Evolutionary conservation across 163 green algal genomes (phyloP).

Genomic region (Chlamydomonas reinhardtii): DNA sequence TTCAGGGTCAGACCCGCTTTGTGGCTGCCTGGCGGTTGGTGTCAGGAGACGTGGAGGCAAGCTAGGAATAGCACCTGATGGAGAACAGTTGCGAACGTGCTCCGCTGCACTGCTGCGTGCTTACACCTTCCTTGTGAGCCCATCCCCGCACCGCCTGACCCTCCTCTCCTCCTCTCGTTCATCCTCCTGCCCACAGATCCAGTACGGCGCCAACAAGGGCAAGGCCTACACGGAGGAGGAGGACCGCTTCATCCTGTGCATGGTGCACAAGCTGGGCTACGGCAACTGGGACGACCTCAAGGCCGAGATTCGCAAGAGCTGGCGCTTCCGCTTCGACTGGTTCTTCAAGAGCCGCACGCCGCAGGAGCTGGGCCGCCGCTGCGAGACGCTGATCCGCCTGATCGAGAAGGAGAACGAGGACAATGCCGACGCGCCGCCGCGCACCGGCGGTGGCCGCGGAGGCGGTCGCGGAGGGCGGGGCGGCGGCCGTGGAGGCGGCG

Average conservation of each 20-base stretch:
- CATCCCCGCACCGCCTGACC: too few species aligned
- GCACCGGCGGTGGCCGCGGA: slow-evolving; percentile 19
- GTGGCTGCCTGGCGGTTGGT: too few species aligned
- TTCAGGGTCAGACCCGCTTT: too few species aligned
- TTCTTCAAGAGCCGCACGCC: slow-evolving; percentile 98
- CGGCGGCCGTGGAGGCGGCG: slow-evolving; percentile 6
- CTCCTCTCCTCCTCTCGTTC: too few species aligned
- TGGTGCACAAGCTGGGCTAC: slow-evolving; percentile 97
- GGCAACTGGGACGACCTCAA: slow-evolving; percentile 99
- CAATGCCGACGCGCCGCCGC: slow-evolving; percentile 18
- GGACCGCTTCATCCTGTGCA: slow-evolving; percentile 99
- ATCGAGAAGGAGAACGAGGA: slow-evolving; percentile 97
- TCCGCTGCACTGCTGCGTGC: too few species aligned
- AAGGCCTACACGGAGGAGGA: slow-evolving; percentile 99
- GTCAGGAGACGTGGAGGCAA: too few species aligned
- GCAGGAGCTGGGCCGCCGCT: slow-evolving; percentile 77
- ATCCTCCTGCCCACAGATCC: slow-evolving; percentile 64
- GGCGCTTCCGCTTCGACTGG: slow-evolving; percentile 99
- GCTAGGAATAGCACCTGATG: too few species aligned
- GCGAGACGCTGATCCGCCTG: slow-evolving; percentile 96
- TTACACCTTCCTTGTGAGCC: too few species aligned
- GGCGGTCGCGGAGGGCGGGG: slow-evolving; percentile 7
- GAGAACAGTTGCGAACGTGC: too few species aligned
- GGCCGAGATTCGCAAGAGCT: slow-evolving; percentile 91
- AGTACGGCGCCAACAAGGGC: slow-evolving; percentile 96